A percentile compares a stretch with the other conserved stretches of the same genome.
Conservation (phyloP, 1,284 basidiomycete genomes). For the Papiliotrema flavescens region DNA sequence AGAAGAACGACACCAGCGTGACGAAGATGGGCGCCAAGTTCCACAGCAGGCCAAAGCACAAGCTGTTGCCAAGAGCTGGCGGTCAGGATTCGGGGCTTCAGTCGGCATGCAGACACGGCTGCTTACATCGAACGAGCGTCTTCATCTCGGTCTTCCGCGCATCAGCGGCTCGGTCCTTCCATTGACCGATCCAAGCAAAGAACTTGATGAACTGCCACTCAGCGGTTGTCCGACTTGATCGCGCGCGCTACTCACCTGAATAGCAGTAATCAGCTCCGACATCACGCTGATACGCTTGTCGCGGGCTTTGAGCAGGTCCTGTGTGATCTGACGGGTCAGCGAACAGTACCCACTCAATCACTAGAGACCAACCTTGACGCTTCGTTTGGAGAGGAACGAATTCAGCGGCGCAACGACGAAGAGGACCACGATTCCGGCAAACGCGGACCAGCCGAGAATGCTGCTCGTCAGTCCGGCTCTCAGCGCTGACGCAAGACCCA, state of each 20-base stretch:
- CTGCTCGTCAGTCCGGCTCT: conserved; percentile 33
- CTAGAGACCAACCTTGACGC: conserved; percentile 57
- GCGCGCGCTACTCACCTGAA: conserved; percentile 21
- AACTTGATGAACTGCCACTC: conserved; percentile 36
- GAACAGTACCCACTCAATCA: conserved; percentile 6
- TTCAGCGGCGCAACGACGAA: conserved; percentile 63
- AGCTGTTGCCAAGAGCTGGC: conserved; percentile 31
- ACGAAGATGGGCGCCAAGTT: conserved; percentile 42
- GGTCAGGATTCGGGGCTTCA: conserved; percentile 5
- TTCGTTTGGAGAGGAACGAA: conserved; percentile 51
- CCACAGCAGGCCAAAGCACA: conserved; percentile 39
- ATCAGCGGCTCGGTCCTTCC: conserved; percentile 43
- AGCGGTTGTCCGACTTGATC: neutral
- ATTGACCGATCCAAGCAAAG: conserved; percentile 49
- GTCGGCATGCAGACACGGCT: neutral
- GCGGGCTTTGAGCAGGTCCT: conserved; percentile 65
- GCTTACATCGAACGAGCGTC: conserved; percentile 35
- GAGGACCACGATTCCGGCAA: conserved; percentile 78
- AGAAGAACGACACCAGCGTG: conserved; percentile 48
- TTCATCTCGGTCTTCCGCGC: conserved; percentile 43
- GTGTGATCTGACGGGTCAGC: conserved; percentile 60
- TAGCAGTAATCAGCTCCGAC: conserved; percentile 74
- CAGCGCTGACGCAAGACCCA: conserved; percentile 43
- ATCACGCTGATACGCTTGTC: conserved; percentile 82
- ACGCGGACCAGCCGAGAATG: conserved; percentile 75